Conservation (phyloP, 208 protist genomes). For the Trypanosoma cruzi region DNA sequence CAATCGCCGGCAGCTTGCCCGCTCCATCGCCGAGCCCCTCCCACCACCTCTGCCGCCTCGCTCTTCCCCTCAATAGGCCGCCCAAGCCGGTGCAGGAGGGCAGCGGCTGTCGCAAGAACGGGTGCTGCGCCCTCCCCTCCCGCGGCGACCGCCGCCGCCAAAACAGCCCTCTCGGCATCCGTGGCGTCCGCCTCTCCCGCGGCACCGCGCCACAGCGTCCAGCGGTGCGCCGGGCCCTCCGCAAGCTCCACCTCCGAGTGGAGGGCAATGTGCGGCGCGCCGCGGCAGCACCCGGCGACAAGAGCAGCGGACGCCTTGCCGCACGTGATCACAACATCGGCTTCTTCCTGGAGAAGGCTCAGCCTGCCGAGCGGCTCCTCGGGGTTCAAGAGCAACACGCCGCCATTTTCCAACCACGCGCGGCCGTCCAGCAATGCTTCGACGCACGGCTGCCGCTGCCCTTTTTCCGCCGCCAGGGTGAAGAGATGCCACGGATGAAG, state of each 20-base stretch:
- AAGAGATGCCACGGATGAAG: constrained; percentile 52
- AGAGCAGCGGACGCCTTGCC: constrained; percentile 54
- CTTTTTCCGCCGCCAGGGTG: constrained; percentile 23
- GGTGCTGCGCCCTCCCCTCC: background rate
- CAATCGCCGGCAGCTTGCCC: background rate
- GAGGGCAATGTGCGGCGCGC: background rate
- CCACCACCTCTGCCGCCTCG: background rate
- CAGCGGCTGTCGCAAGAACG: constrained; percentile 5
- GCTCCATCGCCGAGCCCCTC: background rate
- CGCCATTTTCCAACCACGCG: constrained; percentile 53
- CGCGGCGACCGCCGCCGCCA: background rate
- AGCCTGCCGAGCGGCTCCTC: constrained; percentile 59
- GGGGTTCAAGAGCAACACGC: constrained; percentile 56
- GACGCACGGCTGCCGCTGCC: constrained; percentile 10
- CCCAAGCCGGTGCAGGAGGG: constrained; percentile 4
- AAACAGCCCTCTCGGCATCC: constrained; percentile 2
- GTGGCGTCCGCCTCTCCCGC: background rate
- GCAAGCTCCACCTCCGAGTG: constrained; percentile 23
- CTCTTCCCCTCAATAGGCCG: background rate
- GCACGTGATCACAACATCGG: constrained; percentile 66
- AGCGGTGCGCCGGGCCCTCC: no score
- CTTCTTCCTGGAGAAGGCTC: constrained; percentile 50
- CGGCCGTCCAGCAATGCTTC: constrained; percentile 13
- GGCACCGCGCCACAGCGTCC: background rate
- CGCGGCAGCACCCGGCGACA: constrained; percentile 19